phyloP scores from a whole-genome alignment of 2,329 filamentous ascomycete species.

The Sporothrix sp. region DNA sequence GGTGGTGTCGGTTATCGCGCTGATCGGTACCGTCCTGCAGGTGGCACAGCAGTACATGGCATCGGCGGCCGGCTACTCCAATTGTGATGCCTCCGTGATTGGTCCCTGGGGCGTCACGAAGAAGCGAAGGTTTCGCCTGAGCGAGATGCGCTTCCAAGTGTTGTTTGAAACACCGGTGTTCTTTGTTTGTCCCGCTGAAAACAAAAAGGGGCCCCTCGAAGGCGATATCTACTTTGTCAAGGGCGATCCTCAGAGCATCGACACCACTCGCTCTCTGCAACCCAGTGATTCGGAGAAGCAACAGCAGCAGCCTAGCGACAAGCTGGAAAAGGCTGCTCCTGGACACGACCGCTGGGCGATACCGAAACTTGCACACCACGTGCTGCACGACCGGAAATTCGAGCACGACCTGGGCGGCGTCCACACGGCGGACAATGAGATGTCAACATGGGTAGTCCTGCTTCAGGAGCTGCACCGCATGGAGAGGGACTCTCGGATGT shows the following conservation, averaged over 20 bases:
- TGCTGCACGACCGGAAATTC: too few relatives aligned
- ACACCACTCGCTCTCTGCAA: constrained; percentile 4
- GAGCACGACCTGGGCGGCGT: constrained; percentile 23
- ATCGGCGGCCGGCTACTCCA: constrained; percentile 40
- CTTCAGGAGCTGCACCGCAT: constrained; percentile 41
- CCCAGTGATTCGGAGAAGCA: constrained; percentile 8
- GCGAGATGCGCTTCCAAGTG: constrained; percentile 41
- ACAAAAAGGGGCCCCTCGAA: constrained; percentile 27
- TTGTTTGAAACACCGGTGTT: constrained; percentile 41
- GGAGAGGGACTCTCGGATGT: constrained; percentile 38
- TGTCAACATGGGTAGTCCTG: constrained; percentile 44
- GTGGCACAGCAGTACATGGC: constrained; percentile 42
- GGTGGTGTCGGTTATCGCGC: constrained; percentile 37
- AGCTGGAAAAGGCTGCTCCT: background rate
- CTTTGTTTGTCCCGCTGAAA: constrained; percentile 36
- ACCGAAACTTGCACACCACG: background rate
- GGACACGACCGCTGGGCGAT: background rate
- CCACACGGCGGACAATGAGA: constrained; percentile 47
- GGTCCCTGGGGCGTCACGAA: constrained; percentile 36
- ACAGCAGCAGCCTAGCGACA: constrained; percentile 23
- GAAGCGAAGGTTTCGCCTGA: constrained; percentile 30
- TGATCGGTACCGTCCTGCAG: constrained; percentile 36
- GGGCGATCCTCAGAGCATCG: constrained; percentile 28
- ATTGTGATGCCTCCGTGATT: constrained; percentile 39
- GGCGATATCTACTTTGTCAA: constrained; percentile 29